Percentiles rank a stretch among this genome's conserved stretches.
Conservation (phyloP, 176 grass and related monocot genomes). For the Oryza australiensis region DNA sequence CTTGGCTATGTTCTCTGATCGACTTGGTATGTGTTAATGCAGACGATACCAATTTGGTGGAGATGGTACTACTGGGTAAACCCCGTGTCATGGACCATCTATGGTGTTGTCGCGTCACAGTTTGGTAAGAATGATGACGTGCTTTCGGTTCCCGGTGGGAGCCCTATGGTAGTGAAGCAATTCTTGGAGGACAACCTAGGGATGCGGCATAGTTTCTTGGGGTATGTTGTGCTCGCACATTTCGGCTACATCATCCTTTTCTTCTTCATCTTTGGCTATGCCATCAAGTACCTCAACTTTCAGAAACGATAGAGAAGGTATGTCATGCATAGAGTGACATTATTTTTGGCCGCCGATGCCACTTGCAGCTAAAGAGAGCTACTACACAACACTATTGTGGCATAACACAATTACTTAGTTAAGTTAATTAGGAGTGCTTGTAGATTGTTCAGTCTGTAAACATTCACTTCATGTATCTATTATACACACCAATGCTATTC, state of each 20-base stretch:
- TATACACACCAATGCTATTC: background rate
- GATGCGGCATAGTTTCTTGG: conserved; percentile 58
- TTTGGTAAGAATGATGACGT: conserved; percentile 33
- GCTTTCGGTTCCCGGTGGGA: conserved; percentile 47
- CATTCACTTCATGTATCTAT: background rate
- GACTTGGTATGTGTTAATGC: background rate
- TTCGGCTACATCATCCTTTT: conserved; percentile 58
- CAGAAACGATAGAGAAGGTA: conserved; percentile 59
- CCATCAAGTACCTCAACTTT: conserved; percentile 83
- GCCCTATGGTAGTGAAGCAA: conserved; percentile 23
- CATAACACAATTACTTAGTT: background rate
- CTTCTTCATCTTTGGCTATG: conserved; percentile 74
- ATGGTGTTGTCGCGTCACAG: conserved; percentile 69
- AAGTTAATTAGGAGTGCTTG: background rate
- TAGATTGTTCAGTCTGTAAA: background rate
- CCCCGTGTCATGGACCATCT: conserved; percentile 80
- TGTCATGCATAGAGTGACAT: background rate
- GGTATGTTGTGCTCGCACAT: conserved; percentile 59
- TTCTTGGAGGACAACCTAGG: conserved; percentile 55
- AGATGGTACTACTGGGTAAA: conserved; percentile 95
- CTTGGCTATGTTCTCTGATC: background rate
- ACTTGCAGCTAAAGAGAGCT: background rate
- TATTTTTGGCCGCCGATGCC: background rate
- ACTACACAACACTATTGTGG: background rate
- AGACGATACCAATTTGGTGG: conserved; percentile 87